phyloP scores from a whole-genome alignment of 2,329 filamentous ascomycete genomes.

The Fusarium aywerte region DNA sequence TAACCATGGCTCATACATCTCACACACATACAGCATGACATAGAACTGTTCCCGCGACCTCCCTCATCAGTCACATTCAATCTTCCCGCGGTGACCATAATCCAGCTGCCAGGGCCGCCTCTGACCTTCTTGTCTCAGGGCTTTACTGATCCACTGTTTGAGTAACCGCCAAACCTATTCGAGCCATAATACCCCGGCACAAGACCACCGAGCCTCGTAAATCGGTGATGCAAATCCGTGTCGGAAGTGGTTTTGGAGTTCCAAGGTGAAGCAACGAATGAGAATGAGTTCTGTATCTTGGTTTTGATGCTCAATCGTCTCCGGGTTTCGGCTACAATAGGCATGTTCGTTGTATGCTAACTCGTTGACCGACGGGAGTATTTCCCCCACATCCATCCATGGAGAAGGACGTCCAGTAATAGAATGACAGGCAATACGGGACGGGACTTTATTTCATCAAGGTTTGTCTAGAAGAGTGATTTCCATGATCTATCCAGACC shows the following conservation, averaged over 20 bases:
- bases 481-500: background rate
- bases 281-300: background rate
- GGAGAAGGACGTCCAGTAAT: conserved; percentile 27
- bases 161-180: conserved; percentile 37
- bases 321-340: conserved; percentile 41
- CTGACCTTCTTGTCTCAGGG: conserved; percentile 13
- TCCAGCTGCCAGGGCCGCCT: conserved; percentile 27
- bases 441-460: conserved; percentile 1
- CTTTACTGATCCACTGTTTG: conserved; percentile 32
- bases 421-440: background rate
- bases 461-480: background rate
- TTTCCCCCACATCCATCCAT: conserved; percentile 19
- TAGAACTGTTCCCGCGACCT: conserved; percentile 30
- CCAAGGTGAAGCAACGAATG: conserved; percentile 37
- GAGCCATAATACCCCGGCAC: conserved; percentile 30
- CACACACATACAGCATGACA: conserved; percentile 8
- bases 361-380: conserved; percentile 24
- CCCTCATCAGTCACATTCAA: conserved; percentile 20
- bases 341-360: background rate
- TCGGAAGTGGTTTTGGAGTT: conserved; percentile 7
- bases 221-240: conserved; percentile 35
- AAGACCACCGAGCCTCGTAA: conserved; percentile 40
- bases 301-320: conserved; percentile 7
- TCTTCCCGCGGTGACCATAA: conserved; percentile 31
- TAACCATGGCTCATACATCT: background rate